Percentiles rank a stretch among this genome's conserved stretches.
phyloP scores from a whole-genome alignment of 805 yeast species.

The Lachancea thermotolerans region DNA sequence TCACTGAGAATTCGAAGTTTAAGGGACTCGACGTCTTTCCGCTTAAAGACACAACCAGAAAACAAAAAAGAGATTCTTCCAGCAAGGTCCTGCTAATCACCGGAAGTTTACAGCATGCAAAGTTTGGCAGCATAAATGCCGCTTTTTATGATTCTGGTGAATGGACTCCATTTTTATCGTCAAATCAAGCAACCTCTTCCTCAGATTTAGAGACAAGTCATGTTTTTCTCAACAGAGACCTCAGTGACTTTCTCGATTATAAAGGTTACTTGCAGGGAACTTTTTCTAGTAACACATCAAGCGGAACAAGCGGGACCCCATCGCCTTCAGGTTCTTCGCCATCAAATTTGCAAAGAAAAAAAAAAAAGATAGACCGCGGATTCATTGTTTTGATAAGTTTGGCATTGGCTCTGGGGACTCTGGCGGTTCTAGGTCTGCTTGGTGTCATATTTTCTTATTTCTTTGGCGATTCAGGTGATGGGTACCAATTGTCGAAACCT shows the following conservation, averaged over 20 bases:
- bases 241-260: conserved; percentile 29
- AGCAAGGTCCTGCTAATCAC: conserved; percentile 25
- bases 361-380: conserved; percentile 39
- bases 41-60: background rate
- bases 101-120: conserved; percentile 35
- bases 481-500: conserved; percentile 42
- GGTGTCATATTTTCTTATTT: conserved; percentile 32
- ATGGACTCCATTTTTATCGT: conserved; percentile 24
- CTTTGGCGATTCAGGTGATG: conserved; percentile 35
- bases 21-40: conserved; percentile 1
- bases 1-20: conserved; percentile 1
- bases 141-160: conserved; percentile 17
- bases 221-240: conserved; percentile 35
- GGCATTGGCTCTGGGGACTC: conserved; percentile 56
- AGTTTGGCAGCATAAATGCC: conserved; percentile 27
- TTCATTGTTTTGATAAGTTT: conserved; percentile 62
- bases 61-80: background rate
- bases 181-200: background rate
- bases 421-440: conserved; percentile 36
- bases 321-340: conserved; percentile 16
- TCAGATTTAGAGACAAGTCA: background rate
- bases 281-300: conserved; percentile 6
- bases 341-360: conserved; percentile 7
- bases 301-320: conserved; percentile 12
- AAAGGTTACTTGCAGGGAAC: conserved; percentile 15